phyloP scores from a whole-genome alignment of 2,329 filamentous ascomycete species.

The Didymella pomorum region DNA sequence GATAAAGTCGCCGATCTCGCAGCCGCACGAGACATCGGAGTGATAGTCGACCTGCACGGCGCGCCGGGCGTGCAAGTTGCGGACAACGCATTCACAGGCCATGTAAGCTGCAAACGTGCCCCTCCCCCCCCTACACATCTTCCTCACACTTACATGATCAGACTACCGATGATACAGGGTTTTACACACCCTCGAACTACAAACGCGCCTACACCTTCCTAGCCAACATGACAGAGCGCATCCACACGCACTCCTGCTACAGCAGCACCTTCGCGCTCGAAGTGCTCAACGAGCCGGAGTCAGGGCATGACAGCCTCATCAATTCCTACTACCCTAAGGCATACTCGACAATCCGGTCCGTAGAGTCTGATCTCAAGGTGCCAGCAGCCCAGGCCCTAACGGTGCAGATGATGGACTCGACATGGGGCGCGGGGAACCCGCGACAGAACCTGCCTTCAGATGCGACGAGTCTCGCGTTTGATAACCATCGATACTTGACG shows the following conservation, averaged over 20 bases:
- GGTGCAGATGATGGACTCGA: conserved; percentile 62
- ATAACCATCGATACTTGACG: conserved; percentile 67
- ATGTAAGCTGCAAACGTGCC: conserved; percentile 41
- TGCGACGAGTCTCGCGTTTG: conserved; percentile 58
- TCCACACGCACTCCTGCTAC: conserved; percentile 60
- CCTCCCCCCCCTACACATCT: too few species aligned
- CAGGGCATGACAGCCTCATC: conserved; percentile 40
- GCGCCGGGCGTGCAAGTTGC: conserved; percentile 60
- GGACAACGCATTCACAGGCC: conserved; percentile 59
- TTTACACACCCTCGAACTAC: conserved; percentile 66
- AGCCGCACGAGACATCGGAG: conserved; percentile 60
- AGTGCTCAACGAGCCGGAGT: conserved; percentile 62
- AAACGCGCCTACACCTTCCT: conserved; percentile 64
- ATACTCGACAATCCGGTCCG: conserved; percentile 56
- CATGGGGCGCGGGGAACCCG: conserved; percentile 66
- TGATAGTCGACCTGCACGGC: conserved; percentile 64
- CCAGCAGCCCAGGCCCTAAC: conserved; percentile 58
- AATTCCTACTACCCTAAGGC: conserved; percentile 61
- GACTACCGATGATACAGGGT: conserved; percentile 54
- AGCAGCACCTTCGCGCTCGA: conserved; percentile 66
- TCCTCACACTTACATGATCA: background rate
- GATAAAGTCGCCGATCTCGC: conserved; percentile 59
- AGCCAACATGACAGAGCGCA: conserved; percentile 62
- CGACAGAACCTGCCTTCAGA: conserved; percentile 54
- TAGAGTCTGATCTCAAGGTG: conserved; percentile 57